Percentiles rank a stretch among this genome's conserved stretches.
Evolutionary conservation across 1,139 yeast species (phyloP).

Genomic region (Taphrina confusa): DNA sequence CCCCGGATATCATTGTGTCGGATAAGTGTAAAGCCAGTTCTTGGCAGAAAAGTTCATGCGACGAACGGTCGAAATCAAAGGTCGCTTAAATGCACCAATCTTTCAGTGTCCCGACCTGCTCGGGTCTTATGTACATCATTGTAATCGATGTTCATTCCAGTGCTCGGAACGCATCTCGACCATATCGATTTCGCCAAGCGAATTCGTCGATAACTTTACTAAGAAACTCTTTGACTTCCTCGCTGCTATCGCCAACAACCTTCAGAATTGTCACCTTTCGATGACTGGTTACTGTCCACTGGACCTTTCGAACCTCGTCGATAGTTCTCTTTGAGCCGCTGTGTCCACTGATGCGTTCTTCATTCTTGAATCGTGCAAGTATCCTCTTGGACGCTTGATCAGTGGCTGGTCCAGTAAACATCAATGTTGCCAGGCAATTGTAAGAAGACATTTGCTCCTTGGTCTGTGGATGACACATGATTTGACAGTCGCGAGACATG

Average conservation of each 20-base stretch:
- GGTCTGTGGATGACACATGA: constrained; percentile 2
- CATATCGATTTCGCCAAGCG: constrained; percentile 21
- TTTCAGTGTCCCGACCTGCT: too few species aligned
- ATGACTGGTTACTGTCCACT: constrained; percentile 29
- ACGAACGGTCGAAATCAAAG: too few species aligned
- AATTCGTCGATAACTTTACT: not conserved
- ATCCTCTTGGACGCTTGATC: not conserved
- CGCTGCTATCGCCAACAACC: constrained; percentile 15
- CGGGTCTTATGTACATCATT: too few species aligned
- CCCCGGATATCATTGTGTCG: too few species aligned
- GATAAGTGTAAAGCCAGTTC: too few species aligned
- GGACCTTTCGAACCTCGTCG: not conserved
- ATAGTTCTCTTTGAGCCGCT: not conserved
- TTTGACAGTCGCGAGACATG: constrained; percentile 13
- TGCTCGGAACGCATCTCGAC: constrained; percentile 29
- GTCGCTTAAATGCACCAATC: too few species aligned
- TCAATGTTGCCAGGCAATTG: constrained; percentile 26
- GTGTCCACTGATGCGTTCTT: constrained; percentile 21
- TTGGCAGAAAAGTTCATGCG: too few species aligned
- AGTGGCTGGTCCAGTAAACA: constrained; percentile 17
- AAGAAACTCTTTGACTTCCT: constrained; percentile 25
- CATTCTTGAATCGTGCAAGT: constrained; percentile 15
- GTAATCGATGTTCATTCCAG: constrained; percentile 20
- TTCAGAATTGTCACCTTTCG: constrained; percentile 25
- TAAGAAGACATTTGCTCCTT: constrained; percentile 7